Percentiles rank a stretch among this genome's conserved stretches.
These are phyloP conservation scores for Parathielavia hyrcaniae DNA, from an alignment of 495 filamentous ascomycete genomes.

Conservation along the genomic window DNA sequence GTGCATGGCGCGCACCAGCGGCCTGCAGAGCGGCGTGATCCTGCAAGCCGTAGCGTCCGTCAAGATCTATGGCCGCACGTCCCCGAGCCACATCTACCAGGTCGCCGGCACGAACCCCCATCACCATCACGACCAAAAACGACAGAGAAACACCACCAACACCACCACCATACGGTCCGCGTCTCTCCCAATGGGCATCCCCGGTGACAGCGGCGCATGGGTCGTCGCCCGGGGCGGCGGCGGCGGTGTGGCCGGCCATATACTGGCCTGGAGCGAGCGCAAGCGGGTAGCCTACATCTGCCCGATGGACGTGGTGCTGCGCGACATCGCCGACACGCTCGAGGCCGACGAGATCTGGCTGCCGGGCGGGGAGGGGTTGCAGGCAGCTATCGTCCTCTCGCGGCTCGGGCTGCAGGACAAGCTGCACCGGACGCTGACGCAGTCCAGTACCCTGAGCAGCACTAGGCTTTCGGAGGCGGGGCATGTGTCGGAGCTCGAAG, in stretches of 20 bases:
- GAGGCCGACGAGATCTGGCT: slow-evolving; percentile 50
- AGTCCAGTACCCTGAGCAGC: slow-evolving; percentile 4
- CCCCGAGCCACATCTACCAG: slow-evolving; percentile 75
- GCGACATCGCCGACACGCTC: slow-evolving; percentile 75
- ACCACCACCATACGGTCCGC: neutral
- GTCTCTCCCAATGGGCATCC: slow-evolving; percentile 50
- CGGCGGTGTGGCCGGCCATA: slow-evolving; percentile 81
- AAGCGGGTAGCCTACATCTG: slow-evolving; percentile 79
- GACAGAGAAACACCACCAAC: neutral
- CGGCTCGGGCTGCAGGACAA: neutral
- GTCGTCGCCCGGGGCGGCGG: slow-evolving; percentile 74
- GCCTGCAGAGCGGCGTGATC: slow-evolving; percentile 71
- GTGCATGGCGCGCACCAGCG: slow-evolving; percentile 85
- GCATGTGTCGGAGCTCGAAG: slow-evolving; percentile 3
- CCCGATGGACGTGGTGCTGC: slow-evolving; percentile 84
- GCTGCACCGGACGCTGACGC: slow-evolving; percentile 3
- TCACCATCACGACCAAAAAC: no score
- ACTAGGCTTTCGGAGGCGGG: neutral
- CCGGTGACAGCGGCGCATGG: slow-evolving; percentile 91
- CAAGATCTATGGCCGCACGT: slow-evolving; percentile 72
- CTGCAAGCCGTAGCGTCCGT: slow-evolving; percentile 69
- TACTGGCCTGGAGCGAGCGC: slow-evolving; percentile 75
- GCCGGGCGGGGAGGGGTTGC: slow-evolving; percentile 39
- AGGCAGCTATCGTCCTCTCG: no score
- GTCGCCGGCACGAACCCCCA: slow-evolving; percentile 40